Evolutionary conservation across 2,329 filamentous ascomycete species (phyloP).

Genomic region (Cladophialophora immunda): DNA sequence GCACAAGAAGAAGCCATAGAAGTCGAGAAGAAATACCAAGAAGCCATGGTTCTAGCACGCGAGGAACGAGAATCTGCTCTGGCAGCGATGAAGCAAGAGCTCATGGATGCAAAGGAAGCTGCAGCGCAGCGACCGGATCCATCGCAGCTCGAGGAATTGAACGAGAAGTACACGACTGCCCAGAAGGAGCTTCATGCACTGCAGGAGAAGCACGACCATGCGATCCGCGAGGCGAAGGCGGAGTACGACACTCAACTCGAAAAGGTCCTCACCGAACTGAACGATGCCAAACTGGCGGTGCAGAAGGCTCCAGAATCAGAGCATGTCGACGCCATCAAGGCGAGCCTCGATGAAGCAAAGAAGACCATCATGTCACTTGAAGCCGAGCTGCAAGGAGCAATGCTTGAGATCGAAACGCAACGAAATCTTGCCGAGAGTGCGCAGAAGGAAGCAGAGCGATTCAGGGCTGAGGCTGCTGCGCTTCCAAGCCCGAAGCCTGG

Average conservation of each 20-base stretch:
- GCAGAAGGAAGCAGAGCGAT: conserved; percentile 27
- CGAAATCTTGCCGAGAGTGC: conserved; percentile 29
- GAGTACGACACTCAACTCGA: conserved; percentile 35
- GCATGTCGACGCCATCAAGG: conserved; percentile 24
- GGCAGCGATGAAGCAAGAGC: conserved; percentile 30
- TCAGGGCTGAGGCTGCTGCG: conserved; percentile 26
- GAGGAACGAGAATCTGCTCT: conserved; percentile 33
- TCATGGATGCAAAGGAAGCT: conserved; percentile 25
- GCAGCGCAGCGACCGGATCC: conserved; percentile 30
- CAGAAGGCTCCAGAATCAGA: conserved; percentile 43
- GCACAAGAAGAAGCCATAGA: conserved; percentile 25
- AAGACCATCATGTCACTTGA: conserved; percentile 39
- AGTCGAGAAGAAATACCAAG: conserved; percentile 23
- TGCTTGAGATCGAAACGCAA: conserved; percentile 34
- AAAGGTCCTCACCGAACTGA: conserved; percentile 28
- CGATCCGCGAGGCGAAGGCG: conserved; percentile 31
- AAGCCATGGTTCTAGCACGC: conserved; percentile 27
- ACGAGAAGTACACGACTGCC: conserved; percentile 23
- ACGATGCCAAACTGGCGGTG: conserved; percentile 45
- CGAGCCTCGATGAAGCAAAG: conserved; percentile 32
- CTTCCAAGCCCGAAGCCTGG: conserved; percentile 31
- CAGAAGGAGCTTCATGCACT: conserved; percentile 28
- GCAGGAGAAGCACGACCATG: conserved; percentile 28
- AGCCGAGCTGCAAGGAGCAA: conserved; percentile 45
- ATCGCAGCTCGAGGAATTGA: conserved; percentile 31